Percentiles rank a stretch among this genome's conserved stretches.
These are phyloP conservation scores for Venturiaceae sp. DNA, from an alignment of 2,329 filamentous ascomycete species.

Conservation along the genomic window DNA sequence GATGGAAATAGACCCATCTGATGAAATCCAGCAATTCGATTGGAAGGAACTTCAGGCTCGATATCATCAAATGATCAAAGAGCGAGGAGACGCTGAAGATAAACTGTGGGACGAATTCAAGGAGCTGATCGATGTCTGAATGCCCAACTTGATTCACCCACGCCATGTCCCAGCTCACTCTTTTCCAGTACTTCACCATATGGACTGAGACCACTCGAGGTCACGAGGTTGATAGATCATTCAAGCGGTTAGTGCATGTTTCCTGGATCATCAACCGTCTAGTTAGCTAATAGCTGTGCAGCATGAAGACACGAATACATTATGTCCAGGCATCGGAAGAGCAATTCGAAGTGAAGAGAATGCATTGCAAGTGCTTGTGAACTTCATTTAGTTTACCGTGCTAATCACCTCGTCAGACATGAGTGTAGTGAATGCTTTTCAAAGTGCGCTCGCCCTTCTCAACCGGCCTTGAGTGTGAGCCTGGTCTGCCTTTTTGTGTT, in stretches of 20 bases:
- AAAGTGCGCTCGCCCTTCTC: constrained; percentile 38
- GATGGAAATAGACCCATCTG: constrained; percentile 13
- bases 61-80: constrained; percentile 56
- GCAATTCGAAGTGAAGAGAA: constrained; percentile 61
- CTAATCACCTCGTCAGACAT: constrained; percentile 26
- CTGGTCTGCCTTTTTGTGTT: neutral
- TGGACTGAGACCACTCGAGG: constrained; percentile 67
- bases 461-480: constrained; percentile 10
- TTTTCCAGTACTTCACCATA: constrained; percentile 62
- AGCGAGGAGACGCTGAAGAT: constrained; percentile 54
- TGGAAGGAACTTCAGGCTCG: constrained; percentile 68
- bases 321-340: constrained; percentile 68
- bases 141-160: neutral
- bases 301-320: constrained; percentile 67
- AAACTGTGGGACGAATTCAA: constrained; percentile 59
- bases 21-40: constrained; percentile 49
- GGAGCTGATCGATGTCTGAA: constrained; percentile 27
- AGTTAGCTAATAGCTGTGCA: constrained; percentile 22
- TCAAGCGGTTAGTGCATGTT: constrained; percentile 52
- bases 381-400: neutral
- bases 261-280: constrained; percentile 5
- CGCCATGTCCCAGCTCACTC: constrained; percentile 10
- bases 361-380: constrained; percentile 57
- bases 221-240: constrained; percentile 67
- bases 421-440: constrained; percentile 36